phyloP scores from a whole-genome alignment of 2,329 filamentous ascomycete genomes.

The Kalmusia sp. region DNA sequence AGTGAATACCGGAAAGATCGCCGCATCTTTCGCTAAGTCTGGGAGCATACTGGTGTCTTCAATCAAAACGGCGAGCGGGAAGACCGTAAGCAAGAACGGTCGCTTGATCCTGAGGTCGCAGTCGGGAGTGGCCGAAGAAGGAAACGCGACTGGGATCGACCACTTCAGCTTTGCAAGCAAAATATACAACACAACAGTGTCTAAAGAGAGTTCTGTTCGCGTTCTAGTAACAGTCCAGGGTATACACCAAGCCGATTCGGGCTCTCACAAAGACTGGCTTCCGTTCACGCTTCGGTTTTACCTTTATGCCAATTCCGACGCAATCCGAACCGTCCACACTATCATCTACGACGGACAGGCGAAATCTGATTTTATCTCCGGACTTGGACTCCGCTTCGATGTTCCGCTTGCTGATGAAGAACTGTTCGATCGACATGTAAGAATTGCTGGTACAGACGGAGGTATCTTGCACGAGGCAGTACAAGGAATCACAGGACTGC shows the following conservation, averaged over 20 bases:
- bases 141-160: constrained; percentile 45
- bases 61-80: constrained; percentile 47
- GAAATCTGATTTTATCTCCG: constrained; percentile 60
- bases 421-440: constrained; percentile 65
- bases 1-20: constrained; percentile 43
- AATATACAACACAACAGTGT: constrained; percentile 60
- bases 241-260: constrained; percentile 40
- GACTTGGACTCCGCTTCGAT: constrained; percentile 62
- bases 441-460: constrained; percentile 62
- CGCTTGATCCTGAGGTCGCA: constrained; percentile 62
- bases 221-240: constrained; percentile 57
- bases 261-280: constrained; percentile 57
- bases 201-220: constrained; percentile 50
- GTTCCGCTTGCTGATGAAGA: constrained; percentile 62
- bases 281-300: constrained; percentile 66
- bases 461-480: constrained; percentile 66
- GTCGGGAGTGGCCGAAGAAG: constrained; percentile 51
- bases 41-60: constrained; percentile 38
- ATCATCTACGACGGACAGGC: constrained; percentile 62
- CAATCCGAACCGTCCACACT: constrained; percentile 63
- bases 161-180: constrained; percentile 58
- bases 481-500: constrained; percentile 65
- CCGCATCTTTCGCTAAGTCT: constrained; percentile 41
- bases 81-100: constrained; percentile 46
- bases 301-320: constrained; percentile 63